Evolutionary conservation across 805 yeast species (phyloP).

Genomic region (Candida silvicultrix): DNA sequence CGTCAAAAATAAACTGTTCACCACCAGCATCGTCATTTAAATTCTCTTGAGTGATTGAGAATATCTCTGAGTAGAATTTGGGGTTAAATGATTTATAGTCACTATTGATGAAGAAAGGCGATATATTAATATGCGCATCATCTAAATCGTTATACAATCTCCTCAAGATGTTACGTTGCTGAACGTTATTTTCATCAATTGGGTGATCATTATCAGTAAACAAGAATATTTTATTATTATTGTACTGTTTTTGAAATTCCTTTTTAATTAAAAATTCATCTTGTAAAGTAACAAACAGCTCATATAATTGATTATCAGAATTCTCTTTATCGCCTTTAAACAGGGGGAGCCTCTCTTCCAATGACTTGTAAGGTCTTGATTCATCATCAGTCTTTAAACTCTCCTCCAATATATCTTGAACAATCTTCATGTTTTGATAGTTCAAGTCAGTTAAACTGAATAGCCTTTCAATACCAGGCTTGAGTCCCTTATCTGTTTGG

Average conservation of each 20-base stretch:
- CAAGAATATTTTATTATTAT: constrained; percentile 55
- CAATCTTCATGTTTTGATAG: constrained; percentile 46
- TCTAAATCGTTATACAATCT: constrained; percentile 55
- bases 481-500: constrained; percentile 24
- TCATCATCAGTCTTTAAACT: constrained; percentile 13
- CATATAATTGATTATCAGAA: constrained; percentile 26
- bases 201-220: constrained; percentile 78
- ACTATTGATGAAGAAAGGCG: constrained; percentile 55
- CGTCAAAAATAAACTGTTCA: constrained; percentile 24
- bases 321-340: constrained; percentile 13
- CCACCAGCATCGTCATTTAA: constrained; percentile 7
- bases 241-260: constrained; percentile 36
- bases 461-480: constrained; percentile 41
- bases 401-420: constrained; percentile 47
- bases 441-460: constrained; percentile 51
- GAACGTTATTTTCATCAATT: constrained; percentile 30
- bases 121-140: constrained; percentile 43
- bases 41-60: constrained; percentile 23
- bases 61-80: constrained; percentile 47
- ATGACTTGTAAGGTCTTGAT: constrained; percentile 16
- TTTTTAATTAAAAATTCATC: constrained; percentile 45
- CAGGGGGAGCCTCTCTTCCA: constrained; percentile 24
- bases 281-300: constrained; percentile 43
- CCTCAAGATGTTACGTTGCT: constrained; percentile 41
- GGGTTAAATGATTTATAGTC: constrained; percentile 34